Evolutionary conservation across 345 rosid genomes (phyloP).

Genomic region (Ceriops zippeliana): DNA sequence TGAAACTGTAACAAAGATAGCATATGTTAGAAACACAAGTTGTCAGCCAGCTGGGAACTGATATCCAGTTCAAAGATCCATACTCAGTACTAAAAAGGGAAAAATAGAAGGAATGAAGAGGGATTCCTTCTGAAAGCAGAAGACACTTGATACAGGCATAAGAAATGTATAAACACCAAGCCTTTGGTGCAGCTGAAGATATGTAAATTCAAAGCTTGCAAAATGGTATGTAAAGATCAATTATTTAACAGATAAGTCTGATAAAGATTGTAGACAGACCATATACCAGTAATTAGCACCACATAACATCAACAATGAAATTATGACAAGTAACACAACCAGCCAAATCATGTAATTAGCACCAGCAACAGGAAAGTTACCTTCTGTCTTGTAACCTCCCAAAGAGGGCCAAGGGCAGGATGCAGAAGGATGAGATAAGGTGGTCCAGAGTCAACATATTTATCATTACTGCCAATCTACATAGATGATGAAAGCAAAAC

Average conservation of each 20-base stretch:
- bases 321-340: background rate
- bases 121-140: background rate
- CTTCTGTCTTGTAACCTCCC: conserved; percentile 87
- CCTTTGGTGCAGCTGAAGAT: background rate
- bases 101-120: background rate
- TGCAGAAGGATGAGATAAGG: conserved; percentile 88
- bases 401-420: conserved; percentile 93
- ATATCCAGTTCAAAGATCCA: background rate
- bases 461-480: conserved; percentile 63
- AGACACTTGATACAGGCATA: background rate
- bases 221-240: background rate
- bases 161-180: conserved; percentile 9
- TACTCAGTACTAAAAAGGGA: background rate
- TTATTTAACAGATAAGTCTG: background rate
- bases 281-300: background rate
- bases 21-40: conserved; percentile 9
- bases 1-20: conserved; percentile 44
- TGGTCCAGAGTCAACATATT: conserved; percentile 61
- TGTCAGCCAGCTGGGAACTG: background rate
- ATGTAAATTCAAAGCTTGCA: background rate
- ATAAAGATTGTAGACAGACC: background rate
- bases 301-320: background rate
- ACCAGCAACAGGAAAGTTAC: conserved; percentile 33
- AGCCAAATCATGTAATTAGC: background rate
- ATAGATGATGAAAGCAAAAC: conserved; percentile 14